Evolutionary conservation across 2,329 filamentous ascomycete species (phyloP), one percentile per base, ranked within the genome.

Genomic region (Grosmannia clavigera): DNA sequence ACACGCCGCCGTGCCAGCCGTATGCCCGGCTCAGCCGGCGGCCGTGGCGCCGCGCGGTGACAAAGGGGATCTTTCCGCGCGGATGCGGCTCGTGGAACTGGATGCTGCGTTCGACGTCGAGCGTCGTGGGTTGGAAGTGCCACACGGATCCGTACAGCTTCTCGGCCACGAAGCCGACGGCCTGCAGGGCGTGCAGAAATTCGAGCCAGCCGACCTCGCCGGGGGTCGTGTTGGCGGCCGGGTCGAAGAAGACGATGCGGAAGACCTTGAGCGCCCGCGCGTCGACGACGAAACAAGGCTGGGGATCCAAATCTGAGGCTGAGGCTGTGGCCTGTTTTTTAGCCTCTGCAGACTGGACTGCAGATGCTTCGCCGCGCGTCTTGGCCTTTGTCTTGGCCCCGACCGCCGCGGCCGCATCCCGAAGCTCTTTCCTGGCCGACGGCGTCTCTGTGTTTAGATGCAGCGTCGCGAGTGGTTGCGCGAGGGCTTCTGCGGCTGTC

Each of bases 31-130:
- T 72, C 50, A 85, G 64, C 27, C 81, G 69, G 54, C 80, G 69
- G 0, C 80, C 82, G 63, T 75, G 69, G 1, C 74, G 67, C 55
- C 80, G 71, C 0, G 78, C 80, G 50, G 67, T 68, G 1, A 64
- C 63, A 61, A 78, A 80, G 0, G 76, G 70, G 3, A 85, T 72
- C 68, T 84, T 84, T 1, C 70, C 70, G 1, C 66, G 67, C 0
- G 81, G 80, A 67, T 85, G 81, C 2, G 82, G 82, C 65, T 84
- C 81, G 63, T 85, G 81, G 62, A 85, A 81, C 59, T 82, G 78
- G 38, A 85, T 85, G 29, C 74, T 75, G 4, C 76, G 68, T 48
- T 75, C 70, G 0, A 76, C 71, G 58, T 77, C 73, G 27, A 75
- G 61, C 3, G 64, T 65, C 5, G 66, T 67, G 3, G 77, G 78